These are phyloP conservation scores for Fagus sylvatica DNA, from an alignment of 306 rosid genomes.

Conservation along the genomic window DNA sequence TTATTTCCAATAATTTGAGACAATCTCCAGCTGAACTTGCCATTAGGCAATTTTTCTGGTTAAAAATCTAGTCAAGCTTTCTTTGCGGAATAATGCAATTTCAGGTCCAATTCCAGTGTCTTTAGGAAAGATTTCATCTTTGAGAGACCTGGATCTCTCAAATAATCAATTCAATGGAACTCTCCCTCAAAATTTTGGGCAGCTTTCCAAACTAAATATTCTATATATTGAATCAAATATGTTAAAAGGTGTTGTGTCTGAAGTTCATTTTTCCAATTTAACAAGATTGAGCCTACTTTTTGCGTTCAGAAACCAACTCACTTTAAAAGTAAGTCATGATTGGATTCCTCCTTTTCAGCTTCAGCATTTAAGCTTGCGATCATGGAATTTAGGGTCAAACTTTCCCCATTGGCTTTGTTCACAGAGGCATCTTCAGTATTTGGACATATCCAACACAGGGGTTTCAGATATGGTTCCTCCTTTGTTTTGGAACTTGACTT, in stretches of 20 bases:
- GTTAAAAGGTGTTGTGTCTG: constrained; percentile 22
- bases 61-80: too few relatives aligned
- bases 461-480: constrained; percentile 15
- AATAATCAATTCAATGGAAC: too few relatives aligned
- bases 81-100: too few relatives aligned
- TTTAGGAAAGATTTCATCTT: too few relatives aligned
- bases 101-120: too few relatives aligned
- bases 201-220: too few relatives aligned
- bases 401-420: constrained; percentile 29
- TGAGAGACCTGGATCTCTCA: too few relatives aligned
- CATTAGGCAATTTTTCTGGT: too few relatives aligned
- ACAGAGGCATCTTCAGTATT: background rate
- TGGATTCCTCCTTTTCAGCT: constrained; percentile 11
- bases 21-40: too few relatives aligned
- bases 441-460: constrained; percentile 9
- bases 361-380: fast-evolving
- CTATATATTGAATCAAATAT: background rate
- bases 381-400: constrained; percentile 11
- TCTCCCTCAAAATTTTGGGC: too few relatives aligned
- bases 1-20: too few relatives aligned
- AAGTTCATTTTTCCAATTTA: constrained; percentile 7
- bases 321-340: background rate
- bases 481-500: background rate
- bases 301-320: background rate
- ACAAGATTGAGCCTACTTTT: background rate